Evolutionary conservation across 768 basidiomycete genomes (phyloP), one percentile per base, ranked within the genome.

Genomic region (Cystofilobasidium macerans): DNA sequence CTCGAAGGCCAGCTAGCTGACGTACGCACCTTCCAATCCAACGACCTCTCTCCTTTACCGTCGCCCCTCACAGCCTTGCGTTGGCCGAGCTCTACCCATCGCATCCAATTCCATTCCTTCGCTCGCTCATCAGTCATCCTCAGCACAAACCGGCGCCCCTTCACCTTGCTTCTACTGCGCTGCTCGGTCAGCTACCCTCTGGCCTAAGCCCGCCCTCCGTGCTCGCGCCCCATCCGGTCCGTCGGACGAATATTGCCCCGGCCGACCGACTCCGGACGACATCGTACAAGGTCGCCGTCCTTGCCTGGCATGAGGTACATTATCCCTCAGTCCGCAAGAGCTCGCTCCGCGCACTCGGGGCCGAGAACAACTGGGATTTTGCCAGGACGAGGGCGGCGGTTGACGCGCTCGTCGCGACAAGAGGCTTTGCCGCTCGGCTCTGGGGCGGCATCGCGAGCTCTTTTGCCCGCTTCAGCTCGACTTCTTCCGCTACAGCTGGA

Each of bases 21-120:
- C n/a, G n/a, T n/a, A n/a, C n/a, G n/a, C n/a, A n/a, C n/a, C n/a
- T n/a, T n/a, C n/a, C n/a, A n/a, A n/a, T n/a, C n/a, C n/a, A n/a
- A n/a, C n/a, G n/a, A n/a, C n/a, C n/a, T n/a, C n/a, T n/a, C 28
- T 14, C 42, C 56, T 48, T 53, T 30, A 16, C 18, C 16, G 30
- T 51, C 26, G 6, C 22, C 24, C 38, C 33, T 18, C 1, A 11
- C 51, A 68, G 67, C 1, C 40, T 48, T 24, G 20, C 3, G 22
- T 57, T 68, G 5, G 28, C 61, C 33, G 33, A 40, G 13, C 24
- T 68, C 11, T 68, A 62, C 47, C 67, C 67, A 8, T 68, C 35
- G 8, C 67, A 68, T 32, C 56, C 67, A 16, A 22, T 62, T 3
- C 16, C 42, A 1, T 58, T 57, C 33, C 61, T 68, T 20, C 67